phyloP scores from a whole-genome alignment of 192 early-diverging fungal genomes.

The Thamnidium elegans region DNA sequence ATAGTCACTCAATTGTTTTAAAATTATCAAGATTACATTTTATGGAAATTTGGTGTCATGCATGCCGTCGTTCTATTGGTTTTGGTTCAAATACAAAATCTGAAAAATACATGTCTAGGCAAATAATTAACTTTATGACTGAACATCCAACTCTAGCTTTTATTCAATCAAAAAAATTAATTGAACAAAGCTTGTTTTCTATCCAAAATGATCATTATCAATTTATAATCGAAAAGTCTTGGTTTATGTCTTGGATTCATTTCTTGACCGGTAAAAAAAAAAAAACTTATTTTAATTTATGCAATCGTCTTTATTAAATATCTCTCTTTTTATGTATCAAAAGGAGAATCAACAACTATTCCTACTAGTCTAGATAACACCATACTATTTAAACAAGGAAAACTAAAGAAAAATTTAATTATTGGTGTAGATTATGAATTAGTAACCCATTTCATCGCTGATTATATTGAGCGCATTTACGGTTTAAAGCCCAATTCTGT shows the following conservation, averaged over 20 bases:
- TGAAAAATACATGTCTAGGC: not conserved
- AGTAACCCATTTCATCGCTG: not conserved
- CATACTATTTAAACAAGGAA: not conserved
- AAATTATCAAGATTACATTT: constrained; percentile 9
- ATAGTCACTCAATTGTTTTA: not conserved
- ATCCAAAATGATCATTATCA: not conserved
- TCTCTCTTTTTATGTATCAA: not conserved
- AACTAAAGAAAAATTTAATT: not conserved
- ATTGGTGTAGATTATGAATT: constrained; percentile 9
- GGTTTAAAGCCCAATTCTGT: constrained; percentile 1
- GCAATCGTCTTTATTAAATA: not conserved
- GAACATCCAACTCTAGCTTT: not conserved
- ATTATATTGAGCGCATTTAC: constrained; percentile 11
- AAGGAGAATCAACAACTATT: not conserved
- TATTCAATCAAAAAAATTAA: not conserved
- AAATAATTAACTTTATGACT: constrained; percentile 2
- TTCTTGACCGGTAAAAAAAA: constrained; percentile 11
- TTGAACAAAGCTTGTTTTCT: not conserved
- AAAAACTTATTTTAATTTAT: not conserved
- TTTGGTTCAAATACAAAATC: not conserved
- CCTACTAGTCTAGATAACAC: constrained; percentile 6
- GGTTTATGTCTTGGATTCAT: constrained; percentile 2
- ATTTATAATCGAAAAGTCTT: constrained; percentile 2
- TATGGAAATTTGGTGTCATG: constrained; percentile 12
- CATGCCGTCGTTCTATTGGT: not conserved